phyloP scores from a whole-genome alignment of 768 basidiomycete genomes.

The Phaeotremella skinneri region DNA sequence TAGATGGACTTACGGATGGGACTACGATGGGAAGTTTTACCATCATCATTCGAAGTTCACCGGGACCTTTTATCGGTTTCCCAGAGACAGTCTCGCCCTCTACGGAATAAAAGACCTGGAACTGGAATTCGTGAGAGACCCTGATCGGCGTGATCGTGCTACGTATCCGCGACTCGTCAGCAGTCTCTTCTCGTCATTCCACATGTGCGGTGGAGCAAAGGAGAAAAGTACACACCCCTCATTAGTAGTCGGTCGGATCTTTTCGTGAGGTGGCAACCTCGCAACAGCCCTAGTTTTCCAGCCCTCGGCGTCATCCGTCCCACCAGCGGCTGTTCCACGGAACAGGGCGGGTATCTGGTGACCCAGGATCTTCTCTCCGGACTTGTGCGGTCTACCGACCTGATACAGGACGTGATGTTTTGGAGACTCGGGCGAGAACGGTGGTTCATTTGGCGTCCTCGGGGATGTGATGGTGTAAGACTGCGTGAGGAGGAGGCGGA shows the following conservation, averaged over 20 bases:
- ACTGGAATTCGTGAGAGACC: constrained; percentile 37
- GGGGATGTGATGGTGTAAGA: constrained; percentile 38
- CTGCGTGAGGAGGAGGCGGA: constrained; percentile 40
- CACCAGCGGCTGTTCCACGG: constrained; percentile 35
- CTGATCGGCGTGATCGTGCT: constrained; percentile 50
- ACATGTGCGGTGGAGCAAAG: neutral
- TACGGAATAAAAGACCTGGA: constrained; percentile 48
- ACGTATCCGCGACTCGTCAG: constrained; percentile 6
- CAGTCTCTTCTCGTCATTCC: neutral
- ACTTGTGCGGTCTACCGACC: constrained; percentile 25
- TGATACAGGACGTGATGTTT: constrained; percentile 37
- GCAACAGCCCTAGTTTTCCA: constrained; percentile 36
- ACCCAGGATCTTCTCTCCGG: constrained; percentile 32
- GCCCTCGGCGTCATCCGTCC: constrained; percentile 28
- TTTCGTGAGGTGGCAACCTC: constrained; percentile 46
- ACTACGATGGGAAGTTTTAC: constrained; percentile 36
- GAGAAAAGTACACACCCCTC: constrained; percentile 35
- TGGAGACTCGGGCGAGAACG: constrained; percentile 24
- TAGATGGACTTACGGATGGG: constrained; percentile 38
- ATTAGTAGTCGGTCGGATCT: constrained; percentile 42
- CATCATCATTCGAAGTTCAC: constrained; percentile 45
- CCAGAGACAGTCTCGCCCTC: constrained; percentile 35
- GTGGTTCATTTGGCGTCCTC: constrained; percentile 36
- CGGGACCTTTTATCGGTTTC: constrained; percentile 34
- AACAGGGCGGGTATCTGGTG: constrained; percentile 30